Conservation (phyloP, 495 filamentous ascomycete species). For the Podospora anserina region DNA sequence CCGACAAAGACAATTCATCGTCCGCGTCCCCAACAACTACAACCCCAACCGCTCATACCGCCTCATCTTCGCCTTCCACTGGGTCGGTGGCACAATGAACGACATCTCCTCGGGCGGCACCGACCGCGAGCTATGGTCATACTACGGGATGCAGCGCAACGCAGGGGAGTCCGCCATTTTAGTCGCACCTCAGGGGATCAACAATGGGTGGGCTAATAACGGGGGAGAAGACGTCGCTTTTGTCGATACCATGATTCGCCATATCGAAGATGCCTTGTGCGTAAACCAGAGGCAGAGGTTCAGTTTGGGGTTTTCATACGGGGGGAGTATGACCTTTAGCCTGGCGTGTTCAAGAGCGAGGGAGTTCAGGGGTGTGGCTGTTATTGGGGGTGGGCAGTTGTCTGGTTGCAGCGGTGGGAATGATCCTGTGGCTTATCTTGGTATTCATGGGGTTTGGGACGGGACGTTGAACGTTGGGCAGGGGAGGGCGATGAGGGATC, state of each 20-base stretch:
- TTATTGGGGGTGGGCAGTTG: slow-evolving; percentile 36
- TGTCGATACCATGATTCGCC: slow-evolving; percentile 33
- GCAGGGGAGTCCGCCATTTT: slow-evolving; percentile 40
- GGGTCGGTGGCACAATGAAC: slow-evolving; percentile 36
- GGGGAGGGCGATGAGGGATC: slow-evolving; percentile 35
- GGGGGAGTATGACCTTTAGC: slow-evolving; percentile 42
- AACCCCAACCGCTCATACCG: slow-evolving; percentile 40
- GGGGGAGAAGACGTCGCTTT: slow-evolving; percentile 43
- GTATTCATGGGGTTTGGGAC: slow-evolving; percentile 41
- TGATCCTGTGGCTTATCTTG: slow-evolving; percentile 44
- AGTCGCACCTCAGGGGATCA: slow-evolving; percentile 43
- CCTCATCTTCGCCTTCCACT: slow-evolving; percentile 43
- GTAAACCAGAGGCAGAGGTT: slow-evolving; percentile 40
- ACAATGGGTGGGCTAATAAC: slow-evolving; percentile 44
- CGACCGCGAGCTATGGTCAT: slow-evolving; percentile 30
- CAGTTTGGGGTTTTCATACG: slow-evolving; percentile 45
- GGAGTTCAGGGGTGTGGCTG: slow-evolving; percentile 40
- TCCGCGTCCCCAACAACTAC: slow-evolving; percentile 45
- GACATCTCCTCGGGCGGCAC: slow-evolving; percentile 31
- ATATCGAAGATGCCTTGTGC: slow-evolving; percentile 39
- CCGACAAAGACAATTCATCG: slow-evolving; percentile 32
- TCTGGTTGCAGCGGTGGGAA: slow-evolving; percentile 40
- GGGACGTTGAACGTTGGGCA: slow-evolving; percentile 32
- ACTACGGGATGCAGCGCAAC: slow-evolving; percentile 40
- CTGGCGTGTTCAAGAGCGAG: slow-evolving; percentile 41